phyloP scores from a whole-genome alignment of 371 early-diverging fungal genomes.

The Rhizomucor pusillus region DNA sequence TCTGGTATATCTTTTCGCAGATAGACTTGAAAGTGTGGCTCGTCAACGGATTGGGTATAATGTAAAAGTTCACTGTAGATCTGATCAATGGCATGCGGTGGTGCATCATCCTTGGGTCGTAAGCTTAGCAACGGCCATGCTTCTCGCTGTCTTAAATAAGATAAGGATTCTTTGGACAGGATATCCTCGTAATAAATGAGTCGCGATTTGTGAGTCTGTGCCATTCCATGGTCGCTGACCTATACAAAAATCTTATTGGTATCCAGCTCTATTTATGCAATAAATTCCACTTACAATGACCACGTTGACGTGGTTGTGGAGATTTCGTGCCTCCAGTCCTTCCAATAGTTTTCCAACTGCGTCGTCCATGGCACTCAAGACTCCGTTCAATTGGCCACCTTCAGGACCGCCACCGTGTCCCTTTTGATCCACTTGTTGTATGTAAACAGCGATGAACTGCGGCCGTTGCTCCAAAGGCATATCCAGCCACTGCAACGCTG shows the following conservation, averaged over 20 bases:
- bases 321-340: slow-evolving; percentile 53
- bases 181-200: slow-evolving; percentile 77
- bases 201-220: slow-evolving; percentile 48
- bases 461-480: slow-evolving; percentile 69
- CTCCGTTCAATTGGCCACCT: slow-evolving; percentile 56
- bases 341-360: slow-evolving; percentile 61
- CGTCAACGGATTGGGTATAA: slow-evolving; percentile 32
- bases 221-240: slow-evolving; percentile 95
- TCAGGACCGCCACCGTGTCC: slow-evolving; percentile 85
- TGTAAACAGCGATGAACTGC: slow-evolving; percentile 73
- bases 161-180: slow-evolving; percentile 27
- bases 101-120: slow-evolving; percentile 38
- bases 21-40: slow-evolving; percentile 64
- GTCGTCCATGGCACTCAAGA: slow-evolving; percentile 64
- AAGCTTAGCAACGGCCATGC: slow-evolving; percentile 46
- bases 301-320: slow-evolving; percentile 69
- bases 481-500: slow-evolving; percentile 76
- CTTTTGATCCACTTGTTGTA: slow-evolving; percentile 78
- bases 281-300: slow-evolving; percentile 62
- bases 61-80: slow-evolving; percentile 28
- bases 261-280: too few species aligned
- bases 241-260: slow-evolving; percentile 3
- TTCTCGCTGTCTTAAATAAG: slow-evolving; percentile 26
- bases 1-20: slow-evolving; percentile 65
- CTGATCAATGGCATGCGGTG: slow-evolving; percentile 21